Evolutionary conservation across 345 rosid genomes (phyloP).

Genomic region (Aquilaria malaccensis): DNA sequence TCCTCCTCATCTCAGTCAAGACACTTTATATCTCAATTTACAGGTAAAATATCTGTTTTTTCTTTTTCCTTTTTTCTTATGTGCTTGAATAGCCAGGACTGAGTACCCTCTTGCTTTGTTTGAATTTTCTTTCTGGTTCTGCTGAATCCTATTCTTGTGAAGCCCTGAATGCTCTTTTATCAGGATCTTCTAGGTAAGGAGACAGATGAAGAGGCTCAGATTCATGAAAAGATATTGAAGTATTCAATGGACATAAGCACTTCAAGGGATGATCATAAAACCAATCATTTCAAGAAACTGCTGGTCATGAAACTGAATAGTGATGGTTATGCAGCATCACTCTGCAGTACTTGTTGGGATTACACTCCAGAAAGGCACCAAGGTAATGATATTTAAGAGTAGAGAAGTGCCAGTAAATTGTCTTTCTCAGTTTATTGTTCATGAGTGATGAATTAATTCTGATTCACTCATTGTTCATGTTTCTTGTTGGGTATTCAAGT

Average conservation of each 20-base stretch:
- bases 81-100: too few species aligned
- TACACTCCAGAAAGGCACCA: slow-evolving; percentile 19
- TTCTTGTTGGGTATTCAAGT: slow-evolving; percentile 10
- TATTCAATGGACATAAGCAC: slow-evolving; percentile 14
- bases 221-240: slow-evolving; percentile 23
- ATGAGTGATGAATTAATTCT: background rate
- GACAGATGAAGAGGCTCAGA: slow-evolving; percentile 24
- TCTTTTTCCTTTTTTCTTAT: too few species aligned
- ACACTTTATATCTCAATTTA: slow-evolving; percentile 18
- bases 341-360: slow-evolving; percentile 27
- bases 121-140: background rate
- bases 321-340: slow-evolving; percentile 28
- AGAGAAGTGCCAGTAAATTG: slow-evolving; percentile 10
- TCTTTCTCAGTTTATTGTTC: background rate
- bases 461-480: background rate
- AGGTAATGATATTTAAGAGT: background rate
- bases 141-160: background rate
- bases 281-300: slow-evolving; percentile 28
- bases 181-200: slow-evolving; percentile 29
- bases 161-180: background rate
- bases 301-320: slow-evolving; percentile 22
- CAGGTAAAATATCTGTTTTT: slow-evolving; percentile 14
- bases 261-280: slow-evolving; percentile 21
- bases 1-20: slow-evolving; percentile 1
- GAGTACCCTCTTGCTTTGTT: background rate